phyloP scores from a whole-genome alignment of 2,329 filamentous ascomycete species.

The Aspergillus sp. region DNA sequence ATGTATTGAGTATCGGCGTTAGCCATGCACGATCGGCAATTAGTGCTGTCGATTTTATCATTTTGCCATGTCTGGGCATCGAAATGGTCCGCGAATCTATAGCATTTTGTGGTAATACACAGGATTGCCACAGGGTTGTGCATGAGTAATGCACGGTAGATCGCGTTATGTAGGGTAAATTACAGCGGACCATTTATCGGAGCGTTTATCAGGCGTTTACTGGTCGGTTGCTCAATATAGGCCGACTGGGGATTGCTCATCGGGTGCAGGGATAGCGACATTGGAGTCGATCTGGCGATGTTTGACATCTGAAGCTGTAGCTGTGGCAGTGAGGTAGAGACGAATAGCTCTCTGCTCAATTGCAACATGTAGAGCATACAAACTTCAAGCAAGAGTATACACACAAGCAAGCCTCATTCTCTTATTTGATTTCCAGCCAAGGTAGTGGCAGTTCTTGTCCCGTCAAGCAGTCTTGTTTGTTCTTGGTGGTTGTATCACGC shows the following conservation, averaged over 20 bases:
- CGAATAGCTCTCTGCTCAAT: too few relatives aligned
- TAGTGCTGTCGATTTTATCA: neutral
- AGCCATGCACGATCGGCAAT: neutral
- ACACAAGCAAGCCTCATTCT: too few relatives aligned
- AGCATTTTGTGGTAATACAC: neutral
- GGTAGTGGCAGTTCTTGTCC: neutral
- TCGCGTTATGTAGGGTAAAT: neutral
- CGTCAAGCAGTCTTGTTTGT: neutral
- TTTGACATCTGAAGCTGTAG: too few relatives aligned
- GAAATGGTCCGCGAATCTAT: neutral
- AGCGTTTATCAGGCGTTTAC: neutral
- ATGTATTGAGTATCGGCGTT: neutral
- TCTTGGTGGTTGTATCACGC: constrained; percentile 19
- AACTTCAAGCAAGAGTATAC: too few relatives aligned
- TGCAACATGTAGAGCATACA: too few relatives aligned
- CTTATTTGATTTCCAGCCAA: neutral
- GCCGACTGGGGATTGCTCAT: constrained; percentile 6
- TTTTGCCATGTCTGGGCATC: neutral
- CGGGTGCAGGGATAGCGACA: neutral
- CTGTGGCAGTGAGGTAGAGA: too few relatives aligned
- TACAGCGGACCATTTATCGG: neutral
- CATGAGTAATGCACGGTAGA: neutral
- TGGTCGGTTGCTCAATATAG: neutral
- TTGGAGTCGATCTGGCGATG: neutral
- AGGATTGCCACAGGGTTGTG: neutral